Evolutionary conservation across 306 rosid genomes (phyloP), one percentile per base, ranked within the genome.

Genomic region (Cicer judaicum): DNA sequence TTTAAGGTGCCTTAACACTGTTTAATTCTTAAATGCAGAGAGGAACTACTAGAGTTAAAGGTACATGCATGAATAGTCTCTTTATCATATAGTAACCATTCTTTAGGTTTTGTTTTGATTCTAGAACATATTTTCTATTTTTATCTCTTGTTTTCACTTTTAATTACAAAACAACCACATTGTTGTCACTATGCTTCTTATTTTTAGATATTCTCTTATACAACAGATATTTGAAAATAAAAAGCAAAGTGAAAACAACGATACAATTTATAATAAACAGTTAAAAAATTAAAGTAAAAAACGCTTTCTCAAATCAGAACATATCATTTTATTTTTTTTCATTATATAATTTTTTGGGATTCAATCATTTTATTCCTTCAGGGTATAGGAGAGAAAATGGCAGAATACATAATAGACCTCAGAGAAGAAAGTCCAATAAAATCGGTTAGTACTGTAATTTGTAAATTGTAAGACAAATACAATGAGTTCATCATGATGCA

Each of bases 361-460:
- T 54, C 40, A 54, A 79, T 44, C 54, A 48, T 52, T 64, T 38
- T 54, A 75, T 40, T 55, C 56, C 50, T 83, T 46, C 85, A 91
- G 98, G 98, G 97, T 16, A 82, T 94, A 46, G 98, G 98, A 70
- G 89, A 64, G 55, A 91, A 91, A 75, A 84, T 85, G 80, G 96
- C 98, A 55, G 97, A 94, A 36, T 90, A 90, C 86, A 90, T 94
- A 76, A 39, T 90, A 12, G 97, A 83, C 54, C 90, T 91, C 42
- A 87, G 98, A 83, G 88, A 87, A 79, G 88, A 88, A 71, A 90
- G 92, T 81, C 97, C 96, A 7, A 55, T 94, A 47, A 85, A 88
- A 87, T 88, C 91, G 66, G 97, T 94, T 76, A 82, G 98, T 85
- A 56, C 54, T 3, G 15, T 63, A 8, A 78, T 36, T 6, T 10